These are phyloP conservation scores for Flaveria ramosissima DNA, from an alignment of 129 eudicot species.

Conservation along the genomic window DNA sequence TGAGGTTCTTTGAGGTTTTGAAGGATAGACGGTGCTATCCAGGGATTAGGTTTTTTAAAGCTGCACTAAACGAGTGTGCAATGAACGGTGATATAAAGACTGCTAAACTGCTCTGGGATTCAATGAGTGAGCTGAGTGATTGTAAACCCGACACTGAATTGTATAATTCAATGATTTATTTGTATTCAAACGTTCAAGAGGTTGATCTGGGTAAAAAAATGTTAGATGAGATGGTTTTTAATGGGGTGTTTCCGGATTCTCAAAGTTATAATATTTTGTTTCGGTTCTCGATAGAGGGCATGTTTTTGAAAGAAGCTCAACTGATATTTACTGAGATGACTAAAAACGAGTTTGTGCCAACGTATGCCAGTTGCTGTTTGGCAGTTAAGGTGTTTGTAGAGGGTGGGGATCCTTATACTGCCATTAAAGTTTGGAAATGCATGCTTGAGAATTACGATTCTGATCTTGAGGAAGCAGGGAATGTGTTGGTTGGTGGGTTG, in stretches of 20 bases:
- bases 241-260: constrained; percentile 70
- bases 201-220: constrained; percentile 47
- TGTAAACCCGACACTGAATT: constrained; percentile 54
- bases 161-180: constrained; percentile 67
- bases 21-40: constrained; percentile 63
- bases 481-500: constrained; percentile 62
- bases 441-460: constrained; percentile 55
- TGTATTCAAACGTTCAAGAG: constrained; percentile 52
- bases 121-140: constrained; percentile 38
- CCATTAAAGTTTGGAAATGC: constrained; percentile 73
- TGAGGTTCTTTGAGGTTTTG: constrained; percentile 52
- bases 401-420: constrained; percentile 55
- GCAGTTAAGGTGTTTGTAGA: constrained; percentile 54
- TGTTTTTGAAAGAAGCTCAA: constrained; percentile 52
- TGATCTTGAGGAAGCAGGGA: constrained; percentile 70
- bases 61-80: constrained; percentile 58
- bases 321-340: constrained; percentile 63
- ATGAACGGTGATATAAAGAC: constrained; percentile 49
- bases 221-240: constrained; percentile 77
- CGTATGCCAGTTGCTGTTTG: constrained; percentile 49
- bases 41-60: constrained; percentile 65
- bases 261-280: constrained; percentile 55
- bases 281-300: constrained; percentile 41
- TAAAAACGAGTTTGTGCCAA: constrained; percentile 72
- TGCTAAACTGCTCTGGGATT: constrained; percentile 64